Percentiles rank a stretch among this genome's conserved stretches.
These are phyloP conservation scores for Postia placenta DNA, from an alignment of 768 basidiomycete genomes.

Conservation along the genomic window DNA sequence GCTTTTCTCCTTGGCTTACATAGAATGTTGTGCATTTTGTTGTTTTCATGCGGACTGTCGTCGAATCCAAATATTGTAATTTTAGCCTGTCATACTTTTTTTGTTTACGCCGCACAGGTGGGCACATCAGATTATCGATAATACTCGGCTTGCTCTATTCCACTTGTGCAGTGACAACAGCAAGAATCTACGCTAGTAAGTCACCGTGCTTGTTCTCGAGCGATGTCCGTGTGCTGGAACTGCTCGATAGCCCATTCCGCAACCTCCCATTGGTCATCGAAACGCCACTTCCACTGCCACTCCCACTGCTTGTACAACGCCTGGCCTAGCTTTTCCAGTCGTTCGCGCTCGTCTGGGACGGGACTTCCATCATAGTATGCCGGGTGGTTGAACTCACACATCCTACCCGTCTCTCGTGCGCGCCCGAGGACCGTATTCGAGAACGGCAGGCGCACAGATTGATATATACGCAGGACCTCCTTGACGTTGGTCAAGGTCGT, in stretches of 20 bases:
- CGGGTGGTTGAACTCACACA: slow-evolving; percentile 17
- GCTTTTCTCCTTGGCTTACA: too few relatives aligned
- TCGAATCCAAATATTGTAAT: too few relatives aligned
- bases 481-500: slow-evolving; percentile 8
- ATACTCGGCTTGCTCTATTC: too few relatives aligned
- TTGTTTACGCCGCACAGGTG: too few relatives aligned
- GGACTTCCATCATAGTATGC: slow-evolving; percentile 10
- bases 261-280: slow-evolving; percentile 11
- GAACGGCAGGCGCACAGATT: slow-evolving; percentile 18
- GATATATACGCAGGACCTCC: slow-evolving; percentile 15
- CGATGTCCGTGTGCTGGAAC: neutral
- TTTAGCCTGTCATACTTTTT: too few relatives aligned
- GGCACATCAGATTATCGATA: too few relatives aligned
- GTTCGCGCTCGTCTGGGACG: neutral
- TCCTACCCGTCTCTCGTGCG: slow-evolving; percentile 13
- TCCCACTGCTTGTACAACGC: slow-evolving; percentile 9
- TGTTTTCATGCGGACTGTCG: too few relatives aligned
- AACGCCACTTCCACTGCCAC: slow-evolving; percentile 11
- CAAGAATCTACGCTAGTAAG: too few relatives aligned
- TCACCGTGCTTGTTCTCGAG: neutral
- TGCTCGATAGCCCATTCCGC: slow-evolving; percentile 7
- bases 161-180: too few relatives aligned
- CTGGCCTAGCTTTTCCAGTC: slow-evolving; percentile 5
- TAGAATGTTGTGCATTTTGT: too few relatives aligned
- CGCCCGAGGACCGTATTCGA: slow-evolving; percentile 8